Conservation (phyloP, 768 basidiomycete genomes). For the Russula earlei region DNA sequence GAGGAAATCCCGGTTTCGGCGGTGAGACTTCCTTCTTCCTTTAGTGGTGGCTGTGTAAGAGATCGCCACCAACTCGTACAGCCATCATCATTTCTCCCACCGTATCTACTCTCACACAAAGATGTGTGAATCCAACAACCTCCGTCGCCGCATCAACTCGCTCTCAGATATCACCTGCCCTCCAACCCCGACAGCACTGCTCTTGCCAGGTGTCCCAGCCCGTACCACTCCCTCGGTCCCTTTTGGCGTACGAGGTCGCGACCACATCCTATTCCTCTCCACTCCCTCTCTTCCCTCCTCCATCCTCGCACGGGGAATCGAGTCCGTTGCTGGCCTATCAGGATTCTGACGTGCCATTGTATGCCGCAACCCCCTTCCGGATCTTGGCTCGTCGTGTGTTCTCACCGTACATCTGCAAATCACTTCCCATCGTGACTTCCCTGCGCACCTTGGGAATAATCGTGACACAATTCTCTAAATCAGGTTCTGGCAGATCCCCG, state of each 20-base stretch:
- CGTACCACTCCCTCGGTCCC: constrained; percentile 1
- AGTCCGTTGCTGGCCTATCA: neutral
- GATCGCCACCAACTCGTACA: constrained; percentile 5
- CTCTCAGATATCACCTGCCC: constrained; percentile 69
- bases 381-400: constrained; percentile 14
- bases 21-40: neutral
- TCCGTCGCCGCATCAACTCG: constrained; percentile 68
- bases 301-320: neutral
- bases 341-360: neutral
- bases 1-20: neutral
- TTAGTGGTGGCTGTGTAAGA: constrained; percentile 10
- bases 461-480: constrained; percentile 64
- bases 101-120: constrained; percentile 27
- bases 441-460: constrained; percentile 52
- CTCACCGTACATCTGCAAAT: constrained; percentile 20
- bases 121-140: constrained; percentile 68
- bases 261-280: neutral
- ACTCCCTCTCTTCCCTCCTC: neutral
- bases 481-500: constrained; percentile 42
- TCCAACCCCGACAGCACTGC: constrained; percentile 41
- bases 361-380: constrained; percentile 3
- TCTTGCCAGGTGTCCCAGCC: constrained; percentile 16
- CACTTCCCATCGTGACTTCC: constrained; percentile 19
- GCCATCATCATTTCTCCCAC: neutral
- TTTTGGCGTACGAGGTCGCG: constrained; percentile 12